Conservation (phyloP, 2,329 filamentous ascomycete genomes). For the Dothideomycetes sp. region DNA sequence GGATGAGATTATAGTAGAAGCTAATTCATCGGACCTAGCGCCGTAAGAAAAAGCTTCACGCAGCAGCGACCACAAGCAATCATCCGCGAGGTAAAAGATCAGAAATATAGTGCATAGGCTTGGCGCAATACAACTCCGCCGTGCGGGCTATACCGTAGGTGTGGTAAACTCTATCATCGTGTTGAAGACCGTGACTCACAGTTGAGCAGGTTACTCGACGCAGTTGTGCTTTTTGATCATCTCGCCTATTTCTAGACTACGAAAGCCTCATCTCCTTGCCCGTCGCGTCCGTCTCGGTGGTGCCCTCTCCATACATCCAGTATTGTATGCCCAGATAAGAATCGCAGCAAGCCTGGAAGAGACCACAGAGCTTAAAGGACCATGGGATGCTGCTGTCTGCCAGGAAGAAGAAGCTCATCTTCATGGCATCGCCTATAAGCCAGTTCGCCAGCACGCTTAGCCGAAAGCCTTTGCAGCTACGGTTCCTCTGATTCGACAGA, state of each 20-base stretch:
- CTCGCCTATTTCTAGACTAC: neutral
- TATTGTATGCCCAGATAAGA: conserved; percentile 65
- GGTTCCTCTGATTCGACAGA: conserved; percentile 54
- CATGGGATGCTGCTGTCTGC: conserved; percentile 57
- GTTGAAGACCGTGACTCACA: too few species aligned
- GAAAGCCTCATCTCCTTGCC: conserved; percentile 9
- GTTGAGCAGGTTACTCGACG: too few species aligned
- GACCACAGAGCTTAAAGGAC: conserved; percentile 72
- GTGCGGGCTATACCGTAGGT: too few species aligned
- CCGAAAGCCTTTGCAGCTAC: conserved; percentile 68
- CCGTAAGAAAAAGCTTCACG: too few species aligned
- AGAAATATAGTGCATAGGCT: too few species aligned
- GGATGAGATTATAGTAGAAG: too few species aligned
- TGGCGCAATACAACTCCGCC: too few species aligned
- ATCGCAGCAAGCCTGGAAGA: conserved; percentile 73
- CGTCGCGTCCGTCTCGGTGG: conserved; percentile 12
- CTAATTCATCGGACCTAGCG: too few species aligned
- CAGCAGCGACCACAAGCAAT: too few species aligned
- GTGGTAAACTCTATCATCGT: too few species aligned
- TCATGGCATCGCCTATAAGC: conserved; percentile 73
- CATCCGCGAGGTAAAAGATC: too few species aligned
- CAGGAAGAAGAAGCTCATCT: conserved; percentile 69
- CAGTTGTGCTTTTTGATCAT: neutral
- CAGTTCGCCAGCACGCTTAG: conserved; percentile 66
- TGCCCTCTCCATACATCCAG: conserved; percentile 52